Percentiles rank a stretch among this genome's conserved stretches.
These are phyloP conservation scores for Elongisporangium anandrum DNA, from an alignment of 352 stramenopile genomes.

Conservation along the genomic window DNA sequence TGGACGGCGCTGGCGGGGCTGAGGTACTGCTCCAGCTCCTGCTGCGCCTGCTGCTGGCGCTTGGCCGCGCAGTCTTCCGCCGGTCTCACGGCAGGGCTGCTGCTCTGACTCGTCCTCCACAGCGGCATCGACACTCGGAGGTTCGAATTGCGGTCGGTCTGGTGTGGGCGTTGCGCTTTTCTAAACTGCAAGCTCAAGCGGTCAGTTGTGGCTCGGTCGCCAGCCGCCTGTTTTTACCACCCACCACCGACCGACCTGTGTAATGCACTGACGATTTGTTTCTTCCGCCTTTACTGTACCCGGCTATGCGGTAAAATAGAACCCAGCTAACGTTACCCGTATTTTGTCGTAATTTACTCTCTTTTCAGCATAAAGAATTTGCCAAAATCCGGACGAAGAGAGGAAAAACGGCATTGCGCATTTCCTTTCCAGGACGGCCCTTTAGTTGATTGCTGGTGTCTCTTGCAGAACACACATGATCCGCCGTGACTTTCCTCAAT, in stretches of 20 bases:
- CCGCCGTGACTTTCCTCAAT: background rate
- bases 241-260: background rate
- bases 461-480: background rate
- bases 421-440: background rate
- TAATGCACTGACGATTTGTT: background rate
- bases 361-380: background rate
- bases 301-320: background rate
- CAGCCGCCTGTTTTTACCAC: background rate
- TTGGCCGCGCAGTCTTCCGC: background rate
- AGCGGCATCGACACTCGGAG: background rate
- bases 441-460: background rate
- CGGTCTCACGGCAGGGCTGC: background rate
- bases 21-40: background rate
- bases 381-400: background rate
- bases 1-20: background rate
- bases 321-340: background rate
- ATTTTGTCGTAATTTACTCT: background rate
- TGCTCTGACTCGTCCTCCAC: background rate
- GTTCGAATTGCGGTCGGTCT: background rate
- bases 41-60: conserved; percentile 1
- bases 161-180: background rate
- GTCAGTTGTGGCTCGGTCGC: background rate
- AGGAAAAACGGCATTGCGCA: background rate
- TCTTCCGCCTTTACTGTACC: background rate
- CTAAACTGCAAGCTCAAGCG: background rate